Evolutionary conservation across 495 filamentous ascomycete genomes (phyloP), one percentile per base, ranked within the genome.

Genomic region (Trichoderma asperelloides): DNA sequence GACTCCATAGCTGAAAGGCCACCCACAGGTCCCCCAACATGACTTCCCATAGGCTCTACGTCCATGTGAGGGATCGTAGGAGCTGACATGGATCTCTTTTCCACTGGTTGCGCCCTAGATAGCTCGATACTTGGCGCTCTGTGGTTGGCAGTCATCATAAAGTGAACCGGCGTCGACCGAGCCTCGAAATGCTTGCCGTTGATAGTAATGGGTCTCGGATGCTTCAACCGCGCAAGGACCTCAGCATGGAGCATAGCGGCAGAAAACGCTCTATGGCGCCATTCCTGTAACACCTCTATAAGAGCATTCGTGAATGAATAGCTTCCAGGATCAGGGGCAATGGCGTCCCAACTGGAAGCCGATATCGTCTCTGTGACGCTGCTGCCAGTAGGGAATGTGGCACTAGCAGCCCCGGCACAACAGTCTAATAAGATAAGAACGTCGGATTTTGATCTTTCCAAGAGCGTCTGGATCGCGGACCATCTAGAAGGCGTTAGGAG

Each of bases 361-460:
- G 79, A 82, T 55, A 84, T 83, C 16, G 81, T 81, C 70, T 84
- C 81, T 13, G 80, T 84, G 65, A 81, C 80, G 69, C 80, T 82
- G 67, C 74, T 74, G 30, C 79, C 79, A 25, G 76, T 80, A 18
- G 79, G 77, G 63, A 79, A 80, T 23, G 79, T 78, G 30, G 81
- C 81, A 66, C 80, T 82, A 37, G 80, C 80, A 8, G 81, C 80
- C 16, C 82, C 82, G 15, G 79, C 80, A 65, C 82, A 85, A 63
- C 83, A 84, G 68, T 85, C 82, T 7, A 85, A 73, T 4, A 85
- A 76, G 43, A 85, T 83, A 27, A 84, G 69, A 27, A 82, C 78
- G 68, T 86, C 82, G 1, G 80, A 84, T 7, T 74, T 67, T n/a
- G 81, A 82, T 62, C 81, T 70, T 68, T 84, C 81, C 30, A 85